Evolutionary conservation across 1,284 basidiomycete species (phyloP).

Genomic region (Singerocomus rubriflavus): DNA sequence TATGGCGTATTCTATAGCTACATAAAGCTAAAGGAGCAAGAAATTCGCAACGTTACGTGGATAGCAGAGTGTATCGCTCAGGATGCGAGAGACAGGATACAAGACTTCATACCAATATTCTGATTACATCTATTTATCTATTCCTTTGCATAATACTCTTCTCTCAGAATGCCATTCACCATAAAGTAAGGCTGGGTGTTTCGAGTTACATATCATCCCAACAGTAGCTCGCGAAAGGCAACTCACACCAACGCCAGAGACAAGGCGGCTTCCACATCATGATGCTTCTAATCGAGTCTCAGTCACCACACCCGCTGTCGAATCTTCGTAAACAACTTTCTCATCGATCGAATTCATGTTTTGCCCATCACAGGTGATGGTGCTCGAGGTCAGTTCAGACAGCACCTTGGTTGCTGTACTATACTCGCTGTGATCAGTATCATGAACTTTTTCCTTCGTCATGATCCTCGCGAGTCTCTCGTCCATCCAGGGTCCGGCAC

Average conservation of each 20-base stretch:
- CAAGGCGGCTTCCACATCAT: conserved; percentile 6
- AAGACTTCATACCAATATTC: conserved; percentile 89
- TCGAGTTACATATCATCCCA: neutral
- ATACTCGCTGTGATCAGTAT: neutral
- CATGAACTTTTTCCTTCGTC: neutral
- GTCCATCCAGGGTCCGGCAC: conserved; percentile 67
- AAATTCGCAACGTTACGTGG: conserved; percentile 96
- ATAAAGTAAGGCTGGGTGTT: neutral
- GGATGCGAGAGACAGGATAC: conserved; percentile 89
- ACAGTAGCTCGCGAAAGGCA: neutral
- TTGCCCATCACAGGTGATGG: conserved; percentile 1
- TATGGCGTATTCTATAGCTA: conserved; percentile 92
- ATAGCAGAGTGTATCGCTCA: conserved; percentile 97
- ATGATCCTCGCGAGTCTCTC: conserved; percentile 42
- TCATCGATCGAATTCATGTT: conserved; percentile 6
- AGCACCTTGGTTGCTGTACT: conserved; percentile 1
- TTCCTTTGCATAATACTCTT: conserved; percentile 9
- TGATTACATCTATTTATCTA: conserved; percentile 32
- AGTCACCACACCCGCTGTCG: neutral
- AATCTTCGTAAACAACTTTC: conserved; percentile 6
- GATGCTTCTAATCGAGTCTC: neutral
- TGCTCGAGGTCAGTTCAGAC: conserved; percentile 12
- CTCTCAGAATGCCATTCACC: neutral
- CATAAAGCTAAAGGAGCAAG: conserved; percentile 98
- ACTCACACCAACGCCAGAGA: neutral